Percentiles rank a stretch among this genome's conserved stretches.
Evolutionary conservation across 176 grass and related monocot genomes (phyloP).

Genomic region (Poa annua): DNA sequence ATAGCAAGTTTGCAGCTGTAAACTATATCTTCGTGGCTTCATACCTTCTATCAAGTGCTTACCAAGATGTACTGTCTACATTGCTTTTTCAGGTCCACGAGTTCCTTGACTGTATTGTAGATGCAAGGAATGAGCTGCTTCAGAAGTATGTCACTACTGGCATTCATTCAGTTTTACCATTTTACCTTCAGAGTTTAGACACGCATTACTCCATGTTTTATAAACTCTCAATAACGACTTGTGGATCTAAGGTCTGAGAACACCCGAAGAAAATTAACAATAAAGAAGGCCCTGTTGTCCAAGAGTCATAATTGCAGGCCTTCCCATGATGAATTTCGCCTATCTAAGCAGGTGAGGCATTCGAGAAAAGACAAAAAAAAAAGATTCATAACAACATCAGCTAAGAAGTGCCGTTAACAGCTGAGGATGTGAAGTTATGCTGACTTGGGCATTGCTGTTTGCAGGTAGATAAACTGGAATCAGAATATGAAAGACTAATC

Average conservation of each 20-base stretch:
- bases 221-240: constrained; percentile 17
- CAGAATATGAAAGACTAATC: constrained; percentile 73
- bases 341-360: constrained; percentile 80
- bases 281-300: constrained; percentile 88
- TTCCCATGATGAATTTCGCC: constrained; percentile 72
- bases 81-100: constrained; percentile 67
- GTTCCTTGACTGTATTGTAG: constrained; percentile 72
- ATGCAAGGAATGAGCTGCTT: constrained; percentile 85
- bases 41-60: constrained; percentile 14
- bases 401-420: not conserved
- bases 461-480: constrained; percentile 81
- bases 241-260: constrained; percentile 58
- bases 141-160: constrained; percentile 63
- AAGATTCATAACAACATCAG: not conserved
- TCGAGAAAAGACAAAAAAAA: not conserved
- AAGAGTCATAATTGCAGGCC: constrained; percentile 61
- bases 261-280: constrained; percentile 79
- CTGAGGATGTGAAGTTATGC: not conserved
- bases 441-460: not conserved
- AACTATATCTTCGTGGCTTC: constrained; percentile 15
- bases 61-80: constrained; percentile 8
- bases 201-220: constrained; percentile 19
- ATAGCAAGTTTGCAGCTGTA: not conserved
- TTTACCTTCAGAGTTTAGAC: constrained; percentile 22
- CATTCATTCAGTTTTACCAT: constrained; percentile 34